A percentile compares a stretch with the other conserved stretches of the same genome.
Conservation (phyloP, 1,284 basidiomycete species). For the Sphaerobolus stellatus region DNA sequence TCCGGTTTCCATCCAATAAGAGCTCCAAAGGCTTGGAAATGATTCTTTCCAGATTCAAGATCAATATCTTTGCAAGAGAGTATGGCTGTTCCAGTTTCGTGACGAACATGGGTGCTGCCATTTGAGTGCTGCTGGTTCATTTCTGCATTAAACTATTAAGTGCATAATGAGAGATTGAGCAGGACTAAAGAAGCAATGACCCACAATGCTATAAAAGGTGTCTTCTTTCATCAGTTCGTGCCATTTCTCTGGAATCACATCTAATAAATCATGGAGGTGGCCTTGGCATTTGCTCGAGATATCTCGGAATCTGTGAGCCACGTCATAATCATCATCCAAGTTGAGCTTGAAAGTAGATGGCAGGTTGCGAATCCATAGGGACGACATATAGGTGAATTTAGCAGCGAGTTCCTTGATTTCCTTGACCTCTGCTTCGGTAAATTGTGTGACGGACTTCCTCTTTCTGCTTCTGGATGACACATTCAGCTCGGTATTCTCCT, state of each 20-base stretch:
- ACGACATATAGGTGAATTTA: background rate
- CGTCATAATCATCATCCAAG: background rate
- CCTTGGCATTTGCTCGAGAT: background rate
- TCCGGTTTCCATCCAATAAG: too few species aligned
- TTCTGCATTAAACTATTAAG: background rate
- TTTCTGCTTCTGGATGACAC: too few species aligned
- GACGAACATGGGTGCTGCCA: background rate
- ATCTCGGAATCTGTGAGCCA: background rate
- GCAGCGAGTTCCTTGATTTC: background rate
- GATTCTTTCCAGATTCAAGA: too few species aligned
- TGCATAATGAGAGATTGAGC: background rate
- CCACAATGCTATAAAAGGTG: background rate
- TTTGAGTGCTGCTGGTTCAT: background rate
- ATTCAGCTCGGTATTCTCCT: too few species aligned
- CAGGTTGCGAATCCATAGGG: background rate
- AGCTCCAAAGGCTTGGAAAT: too few species aligned
- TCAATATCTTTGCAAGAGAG: too few species aligned
- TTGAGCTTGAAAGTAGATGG: background rate
- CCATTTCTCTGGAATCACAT: background rate
- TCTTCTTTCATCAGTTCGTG: background rate
- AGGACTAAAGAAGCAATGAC: background rate
- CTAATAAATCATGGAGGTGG: background rate
- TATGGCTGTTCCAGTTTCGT: too few species aligned
- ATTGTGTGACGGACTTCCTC: too few species aligned
- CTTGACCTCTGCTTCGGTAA: too few species aligned